phyloP scores from a whole-genome alignment of 1,284 basidiomycete species.

The Prillingera fragicola region DNA sequence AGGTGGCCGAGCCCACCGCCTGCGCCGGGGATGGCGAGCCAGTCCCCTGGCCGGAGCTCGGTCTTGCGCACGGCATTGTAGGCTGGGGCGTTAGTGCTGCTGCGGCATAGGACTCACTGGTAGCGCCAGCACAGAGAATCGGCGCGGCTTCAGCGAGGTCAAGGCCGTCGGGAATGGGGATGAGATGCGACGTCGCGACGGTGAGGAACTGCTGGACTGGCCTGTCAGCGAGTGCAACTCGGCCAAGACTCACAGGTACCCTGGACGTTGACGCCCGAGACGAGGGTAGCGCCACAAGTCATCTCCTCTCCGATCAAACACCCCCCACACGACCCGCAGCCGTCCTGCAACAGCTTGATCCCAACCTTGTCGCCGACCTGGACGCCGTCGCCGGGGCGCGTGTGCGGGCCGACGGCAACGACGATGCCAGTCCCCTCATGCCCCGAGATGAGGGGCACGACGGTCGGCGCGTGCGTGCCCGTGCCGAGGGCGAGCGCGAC shows the following conservation, averaged over 20 bases:
- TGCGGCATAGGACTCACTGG: too few relatives aligned
- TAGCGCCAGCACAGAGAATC: constrained; percentile 65
- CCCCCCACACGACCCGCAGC: constrained; percentile 45
- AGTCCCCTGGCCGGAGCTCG: constrained; percentile 62
- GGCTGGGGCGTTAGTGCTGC: too few relatives aligned
- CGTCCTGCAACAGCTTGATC: constrained; percentile 59
- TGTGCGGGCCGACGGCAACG: constrained; percentile 69
- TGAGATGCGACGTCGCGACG: constrained; percentile 58
- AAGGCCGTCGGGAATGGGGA: constrained; percentile 64
- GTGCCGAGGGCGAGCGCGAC: constrained; percentile 56
- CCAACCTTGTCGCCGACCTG: constrained; percentile 52
- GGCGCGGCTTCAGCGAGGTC: constrained; percentile 69
- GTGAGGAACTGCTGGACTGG: constrained; percentile 17
- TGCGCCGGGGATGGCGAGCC: constrained; percentile 61
- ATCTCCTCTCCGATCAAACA: constrained; percentile 55
- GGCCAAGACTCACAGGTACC: constrained; percentile 57
- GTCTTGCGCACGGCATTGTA: constrained; percentile 77
- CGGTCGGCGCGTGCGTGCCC: constrained; percentile 1
- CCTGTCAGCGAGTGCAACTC: constrained; percentile 24
- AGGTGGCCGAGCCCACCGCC: constrained; percentile 49
- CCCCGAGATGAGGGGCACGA: constrained; percentile 66
- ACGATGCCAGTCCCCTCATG: constrained; percentile 51
- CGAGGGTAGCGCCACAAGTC: constrained; percentile 50
- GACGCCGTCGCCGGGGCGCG: constrained; percentile 30
- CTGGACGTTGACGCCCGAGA: constrained; percentile 60